Conservation (phyloP, 139 green algal genomes). For the Yamagishiella unicocca region DNA sequence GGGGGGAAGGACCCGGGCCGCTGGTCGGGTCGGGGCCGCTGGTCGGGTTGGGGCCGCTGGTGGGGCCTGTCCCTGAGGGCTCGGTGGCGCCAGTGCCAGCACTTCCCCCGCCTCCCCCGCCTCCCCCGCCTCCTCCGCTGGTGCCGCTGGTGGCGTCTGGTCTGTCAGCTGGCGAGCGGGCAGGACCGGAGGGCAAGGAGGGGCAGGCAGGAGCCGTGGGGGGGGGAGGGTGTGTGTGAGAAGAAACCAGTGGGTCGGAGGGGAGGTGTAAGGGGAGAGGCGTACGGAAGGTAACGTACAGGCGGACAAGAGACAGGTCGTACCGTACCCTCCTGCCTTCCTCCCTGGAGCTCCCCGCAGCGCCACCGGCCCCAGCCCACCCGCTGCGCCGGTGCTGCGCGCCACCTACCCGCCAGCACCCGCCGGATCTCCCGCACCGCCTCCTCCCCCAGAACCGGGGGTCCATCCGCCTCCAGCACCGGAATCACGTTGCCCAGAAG, state of each 20-base stretch:
- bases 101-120: too few species aligned
- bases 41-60: neutral
- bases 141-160: neutral
- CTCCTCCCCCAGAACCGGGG: neutral
- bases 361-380: neutral
- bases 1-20: neutral
- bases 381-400: neutral
- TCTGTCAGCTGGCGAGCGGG: neutral
- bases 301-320: neutral
- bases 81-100: too few species aligned
- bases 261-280: neutral
- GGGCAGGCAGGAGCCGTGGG: neutral
- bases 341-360: neutral
- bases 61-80: too few species aligned
- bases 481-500: constrained; percentile 26
- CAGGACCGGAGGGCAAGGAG: neutral
- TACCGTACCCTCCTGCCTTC: neutral
- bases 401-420: neutral
- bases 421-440: neutral
- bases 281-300: neutral
- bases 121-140: too few species aligned
- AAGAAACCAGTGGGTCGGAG: neutral
- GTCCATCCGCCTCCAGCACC: neutral
- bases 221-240: neutral
- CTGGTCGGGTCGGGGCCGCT: neutral